Evolutionary conservation across 164 flowering plant genomes (phyloP), one percentile per base, ranked within the genome.

Genomic region (Aristolochia contorta): DNA sequence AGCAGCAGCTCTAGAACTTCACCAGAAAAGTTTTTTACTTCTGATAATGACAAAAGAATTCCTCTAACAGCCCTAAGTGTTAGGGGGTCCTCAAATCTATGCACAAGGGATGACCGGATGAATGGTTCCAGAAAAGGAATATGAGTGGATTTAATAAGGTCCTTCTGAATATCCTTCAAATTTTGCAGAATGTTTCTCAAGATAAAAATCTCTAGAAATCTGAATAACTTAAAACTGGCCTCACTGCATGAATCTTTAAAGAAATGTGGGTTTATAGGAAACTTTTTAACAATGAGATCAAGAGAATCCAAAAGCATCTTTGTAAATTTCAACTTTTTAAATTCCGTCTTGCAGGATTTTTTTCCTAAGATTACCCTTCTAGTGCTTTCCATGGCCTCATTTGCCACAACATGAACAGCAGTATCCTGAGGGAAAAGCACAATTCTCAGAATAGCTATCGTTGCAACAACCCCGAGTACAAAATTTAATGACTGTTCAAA

Each of bases 1-100:
- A 86, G 84, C 70, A 89, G 68, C 69, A 87, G 62, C 67, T 83
- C 80, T 62, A 87, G 73, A 70, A 77, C 61, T 15, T 65, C 65
- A 70, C 25, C 61, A 62, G 23, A 65, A 47, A 82, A 72, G 62
- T 75, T 75, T 41, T 74, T 80, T 12, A 81, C 85, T 20, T 76
- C 75, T 24, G 78, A 64, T 20, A 83, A 56, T 19, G 61, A 65
- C 61, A 67, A 27, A 57, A 93, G 61, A 64, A 83, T 64, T 47
- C 22, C 53, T 37, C 78, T 72, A 46, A 93, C 82, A 52, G 67
- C 76, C 68, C 72, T 77, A 71, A 89, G 57, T 10, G 94, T 84
- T 27, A 48, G 53, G 1, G 86, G 78, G 74, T 93, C 96, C 64
- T 78, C 89, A 79, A 89, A 87, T 76, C 96, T 86, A 71, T 83